These are phyloP conservation scores for Fomitopsis palustris DNA, from an alignment of 1,284 basidiomycete genomes.

Conservation along the genomic window DNA sequence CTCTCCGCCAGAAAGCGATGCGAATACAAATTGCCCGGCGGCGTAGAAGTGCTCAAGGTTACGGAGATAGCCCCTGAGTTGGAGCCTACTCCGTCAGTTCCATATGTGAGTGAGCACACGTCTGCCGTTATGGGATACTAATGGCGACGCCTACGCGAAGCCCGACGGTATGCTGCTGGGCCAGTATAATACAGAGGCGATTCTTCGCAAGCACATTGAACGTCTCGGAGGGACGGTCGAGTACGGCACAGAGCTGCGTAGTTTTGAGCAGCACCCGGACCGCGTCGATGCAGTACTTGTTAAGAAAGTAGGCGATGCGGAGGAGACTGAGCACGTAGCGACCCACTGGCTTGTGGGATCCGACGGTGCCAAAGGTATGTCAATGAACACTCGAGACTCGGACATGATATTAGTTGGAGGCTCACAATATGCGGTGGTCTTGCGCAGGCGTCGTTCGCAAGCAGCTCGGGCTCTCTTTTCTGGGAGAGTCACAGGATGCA, in stretches of 20 bases:
- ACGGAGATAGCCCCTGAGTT: neutral
- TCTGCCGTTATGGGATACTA: neutral
- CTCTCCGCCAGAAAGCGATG: neutral
- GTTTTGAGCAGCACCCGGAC: slow-evolving; percentile 21
- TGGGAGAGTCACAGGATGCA: slow-evolving; percentile 27
- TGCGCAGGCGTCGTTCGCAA: slow-evolving; percentile 26
- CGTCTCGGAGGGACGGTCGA: slow-evolving; percentile 24
- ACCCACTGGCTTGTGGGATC: slow-evolving; percentile 28
- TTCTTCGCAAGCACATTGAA: slow-evolving; percentile 25
- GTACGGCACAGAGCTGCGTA: slow-evolving; percentile 22
- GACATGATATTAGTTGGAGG: too few species aligned
- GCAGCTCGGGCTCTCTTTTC: slow-evolving; percentile 26
- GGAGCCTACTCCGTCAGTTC: slow-evolving; percentile 11
- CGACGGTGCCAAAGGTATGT: slow-evolving; percentile 31
- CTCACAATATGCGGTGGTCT: too few species aligned
- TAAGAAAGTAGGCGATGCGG: neutral
- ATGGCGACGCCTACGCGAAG: slow-evolving; percentile 10
- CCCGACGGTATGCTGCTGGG: slow-evolving; percentile 16
- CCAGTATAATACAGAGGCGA: slow-evolving; percentile 23
- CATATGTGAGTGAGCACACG: slow-evolving; percentile 12
- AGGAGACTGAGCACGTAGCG: slow-evolving; percentile 6
- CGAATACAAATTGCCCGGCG: slow-evolving; percentile 12
- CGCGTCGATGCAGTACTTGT: slow-evolving; percentile 14
- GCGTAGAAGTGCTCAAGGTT: slow-evolving; percentile 2
- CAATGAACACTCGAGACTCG: too few species aligned